A percentile compares a stretch with the other conserved stretches of the same genome.
These are phyloP conservation scores for Alopecurus myosuroides DNA, from an alignment of 176 grass and related monocot species.

Conservation along the genomic window DNA sequence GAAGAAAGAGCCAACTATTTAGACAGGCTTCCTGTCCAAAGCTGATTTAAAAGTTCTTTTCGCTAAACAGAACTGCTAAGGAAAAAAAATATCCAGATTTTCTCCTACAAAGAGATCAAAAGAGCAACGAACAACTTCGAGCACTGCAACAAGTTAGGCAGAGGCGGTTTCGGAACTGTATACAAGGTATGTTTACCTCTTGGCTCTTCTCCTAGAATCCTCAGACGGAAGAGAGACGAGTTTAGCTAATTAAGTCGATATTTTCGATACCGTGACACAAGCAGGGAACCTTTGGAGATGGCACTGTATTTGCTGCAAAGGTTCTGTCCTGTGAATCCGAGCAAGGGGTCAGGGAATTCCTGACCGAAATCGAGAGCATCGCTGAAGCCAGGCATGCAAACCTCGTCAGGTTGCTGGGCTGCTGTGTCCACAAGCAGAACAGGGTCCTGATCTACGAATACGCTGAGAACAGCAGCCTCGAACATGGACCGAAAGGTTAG, in stretches of 20 bases:
- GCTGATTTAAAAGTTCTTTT: not conserved
- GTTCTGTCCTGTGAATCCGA: conserved; percentile 43
- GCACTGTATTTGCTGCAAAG: conserved; percentile 41
- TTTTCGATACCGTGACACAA: not conserved
- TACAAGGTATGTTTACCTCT: conserved; percentile 28
- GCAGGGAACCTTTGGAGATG: conserved; percentile 44
- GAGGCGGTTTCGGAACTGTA: conserved; percentile 49
- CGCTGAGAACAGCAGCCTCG: conserved; percentile 52
- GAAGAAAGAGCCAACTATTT: not conserved
- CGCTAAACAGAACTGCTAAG: not conserved
- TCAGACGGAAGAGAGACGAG: not conserved
- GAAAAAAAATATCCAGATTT: conserved; percentile 21
- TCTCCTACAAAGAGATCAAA: conserved; percentile 37
- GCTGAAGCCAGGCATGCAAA: conserved; percentile 38
- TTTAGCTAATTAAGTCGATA: not conserved
- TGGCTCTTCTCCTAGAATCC: not conserved
- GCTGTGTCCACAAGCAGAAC: conserved; percentile 36
- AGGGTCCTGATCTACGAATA: conserved; percentile 53
- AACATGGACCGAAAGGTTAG: conserved; percentile 39
- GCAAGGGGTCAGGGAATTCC: conserved; percentile 56
- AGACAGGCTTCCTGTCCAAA: not conserved
- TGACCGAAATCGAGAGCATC: conserved; percentile 56
- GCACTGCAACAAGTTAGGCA: conserved; percentile 29
- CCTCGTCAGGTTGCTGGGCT: conserved; percentile 46
- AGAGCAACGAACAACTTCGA: conserved; percentile 37